A percentile compares a stretch with the other conserved stretches of the same genome.
These are phyloP conservation scores for Epichloe typhina DNA, from an alignment of 2,329 filamentous ascomycete genomes.

Conservation along the genomic window DNA sequence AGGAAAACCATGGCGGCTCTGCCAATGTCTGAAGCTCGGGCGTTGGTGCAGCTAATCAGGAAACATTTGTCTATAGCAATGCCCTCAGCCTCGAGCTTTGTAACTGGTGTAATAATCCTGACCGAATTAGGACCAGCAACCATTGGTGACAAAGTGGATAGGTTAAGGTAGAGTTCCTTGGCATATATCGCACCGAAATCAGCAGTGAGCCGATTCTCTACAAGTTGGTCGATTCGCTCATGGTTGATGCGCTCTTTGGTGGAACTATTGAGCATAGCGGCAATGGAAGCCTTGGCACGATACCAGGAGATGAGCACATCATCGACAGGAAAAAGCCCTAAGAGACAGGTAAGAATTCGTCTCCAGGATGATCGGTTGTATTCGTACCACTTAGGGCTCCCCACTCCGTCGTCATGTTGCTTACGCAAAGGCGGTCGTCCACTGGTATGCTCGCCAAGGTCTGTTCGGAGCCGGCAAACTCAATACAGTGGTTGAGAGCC, in stretches of 20 bases:
- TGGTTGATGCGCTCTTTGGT: slow-evolving; percentile 55
- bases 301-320: slow-evolving; percentile 58
- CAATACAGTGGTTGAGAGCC: slow-evolving; percentile 81
- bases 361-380: no score
- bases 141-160: slow-evolving; percentile 72
- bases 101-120: slow-evolving; percentile 69
- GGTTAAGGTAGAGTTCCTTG: slow-evolving; percentile 69
- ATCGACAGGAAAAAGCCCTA: slow-evolving; percentile 60
- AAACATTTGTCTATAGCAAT: slow-evolving; percentile 79
- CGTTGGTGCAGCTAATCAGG: slow-evolving; percentile 83
- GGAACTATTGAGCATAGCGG: slow-evolving; percentile 40
- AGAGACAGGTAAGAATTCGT: not conserved
- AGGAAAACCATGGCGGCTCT: slow-evolving; percentile 56
- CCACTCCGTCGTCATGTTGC: slow-evolving; percentile 76
- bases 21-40: slow-evolving; percentile 52
- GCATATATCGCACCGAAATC: slow-evolving; percentile 71
- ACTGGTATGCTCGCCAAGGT: slow-evolving; percentile 61
- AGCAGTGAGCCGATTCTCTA: slow-evolving; percentile 51
- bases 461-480: slow-evolving; percentile 70
- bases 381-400: slow-evolving; percentile 38
- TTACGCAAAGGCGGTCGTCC: slow-evolving; percentile 53
- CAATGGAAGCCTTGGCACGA: slow-evolving; percentile 58
- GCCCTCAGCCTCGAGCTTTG: slow-evolving; percentile 56
- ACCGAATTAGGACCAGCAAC: slow-evolving; percentile 84
- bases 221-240: slow-evolving; percentile 56